Base-by-base conservation (phyloP, 305 asterid species). In the Fraxinus baroniana region DNA sequence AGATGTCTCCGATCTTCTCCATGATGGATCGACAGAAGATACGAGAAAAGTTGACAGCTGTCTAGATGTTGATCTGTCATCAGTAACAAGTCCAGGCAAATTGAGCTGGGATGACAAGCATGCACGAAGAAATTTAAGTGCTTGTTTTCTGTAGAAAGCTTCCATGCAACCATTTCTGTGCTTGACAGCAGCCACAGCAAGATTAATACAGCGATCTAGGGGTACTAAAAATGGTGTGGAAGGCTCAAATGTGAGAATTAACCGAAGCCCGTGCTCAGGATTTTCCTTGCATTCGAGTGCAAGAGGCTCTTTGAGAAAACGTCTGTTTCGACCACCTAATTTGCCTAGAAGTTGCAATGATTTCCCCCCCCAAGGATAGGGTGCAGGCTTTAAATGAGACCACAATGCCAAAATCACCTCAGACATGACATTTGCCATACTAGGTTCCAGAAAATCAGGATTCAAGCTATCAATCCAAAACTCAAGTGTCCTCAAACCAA, bases 401-500 rank as follows among this genome's bases (percentile, higher is more conserved):
- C 99, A 96, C 74, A 96, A 87, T 26, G 98, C 97, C 87, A 94
- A 89, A 91, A 96, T 96, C 88, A 96, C 98, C 90, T 94, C 99
- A 84, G 98, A 93, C 97, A 94, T 96, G 80, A 94, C 98, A 88
- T 93, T 96, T 79, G 99, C 99, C 99, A 96, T 96, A 87, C 98
- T 96, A 80, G 99, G 99, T 89, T 96, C 99, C 85, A 96, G 86
- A 86, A 96, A 96, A 87, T 96, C 99, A 84, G 99, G 99, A 87
- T 96, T 96, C 90, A 96, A 90, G 91, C 99, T 96, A 88, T 96
- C 99, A 83, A 96, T 94, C 99, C 99, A 96, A 91, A 96, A 96
- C 87, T 96, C 99, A 78, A 96, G 98, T 76, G 99, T 96, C 88
- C 98, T 92, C 84, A 96, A 89, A 87, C 99, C 97, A 79, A 92